Evolutionary conservation across 805 yeast genomes (phyloP).

Genomic region (Zygosaccharomyces bailii): DNA sequence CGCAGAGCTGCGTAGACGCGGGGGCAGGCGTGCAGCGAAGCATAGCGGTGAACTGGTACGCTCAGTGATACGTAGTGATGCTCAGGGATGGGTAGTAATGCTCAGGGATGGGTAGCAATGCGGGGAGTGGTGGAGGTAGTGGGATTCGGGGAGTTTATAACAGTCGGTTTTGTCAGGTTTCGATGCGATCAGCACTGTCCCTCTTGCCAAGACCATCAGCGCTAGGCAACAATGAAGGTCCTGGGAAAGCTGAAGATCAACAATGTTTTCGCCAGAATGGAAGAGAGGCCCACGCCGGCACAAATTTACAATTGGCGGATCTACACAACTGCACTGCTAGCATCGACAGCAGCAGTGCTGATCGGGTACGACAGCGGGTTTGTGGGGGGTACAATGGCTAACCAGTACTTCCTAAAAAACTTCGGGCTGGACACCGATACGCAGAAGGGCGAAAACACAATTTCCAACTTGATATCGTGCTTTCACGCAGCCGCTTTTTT

Average conservation of each 20-base stretch:
- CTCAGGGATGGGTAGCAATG: too few species aligned
- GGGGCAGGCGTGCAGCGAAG: too few species aligned
- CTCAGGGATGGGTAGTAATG: too few species aligned
- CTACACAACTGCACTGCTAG: slow-evolving; percentile 42
- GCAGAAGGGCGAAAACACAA: slow-evolving; percentile 27
- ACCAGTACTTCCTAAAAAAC: slow-evolving; percentile 43
- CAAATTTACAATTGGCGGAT: slow-evolving; percentile 46
- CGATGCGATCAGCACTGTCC: too few species aligned
- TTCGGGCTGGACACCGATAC: slow-evolving; percentile 42
- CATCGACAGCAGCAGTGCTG: slow-evolving; percentile 48
- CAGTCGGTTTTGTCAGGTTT: not conserved
- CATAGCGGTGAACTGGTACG: too few species aligned
- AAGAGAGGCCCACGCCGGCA: slow-evolving; percentile 35
- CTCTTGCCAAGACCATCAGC: too few species aligned
- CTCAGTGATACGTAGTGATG: too few species aligned
- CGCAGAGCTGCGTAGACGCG: too few species aligned
- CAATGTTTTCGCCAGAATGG: slow-evolving; percentile 11
- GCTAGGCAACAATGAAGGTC: not conserved
- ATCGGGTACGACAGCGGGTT: slow-evolving; percentile 57
- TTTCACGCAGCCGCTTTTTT: slow-evolving; percentile 54
- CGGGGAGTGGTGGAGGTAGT: too few species aligned
- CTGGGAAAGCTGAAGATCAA: slow-evolving; percentile 6
- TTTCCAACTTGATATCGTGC: slow-evolving; percentile 45
- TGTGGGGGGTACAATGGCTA: slow-evolving; percentile 51
- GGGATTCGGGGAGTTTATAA: not conserved